phyloP scores from a whole-genome alignment of 2,329 filamentous ascomycete species.

The Lizonia empirigonia region DNA sequence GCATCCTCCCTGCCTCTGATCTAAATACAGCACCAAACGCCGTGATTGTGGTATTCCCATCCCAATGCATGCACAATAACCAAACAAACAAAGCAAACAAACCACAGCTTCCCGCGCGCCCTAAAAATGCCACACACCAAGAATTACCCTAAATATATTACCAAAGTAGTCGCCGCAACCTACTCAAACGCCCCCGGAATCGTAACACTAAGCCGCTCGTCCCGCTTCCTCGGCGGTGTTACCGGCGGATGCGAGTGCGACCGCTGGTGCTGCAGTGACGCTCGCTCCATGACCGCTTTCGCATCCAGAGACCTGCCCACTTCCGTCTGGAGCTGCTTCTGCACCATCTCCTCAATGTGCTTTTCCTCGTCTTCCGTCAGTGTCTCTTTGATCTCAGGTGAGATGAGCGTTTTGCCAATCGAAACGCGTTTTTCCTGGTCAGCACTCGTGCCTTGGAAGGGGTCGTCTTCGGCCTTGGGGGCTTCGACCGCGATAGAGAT shows the following conservation, averaged over 20 bases:
- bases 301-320: slow-evolving; percentile 33
- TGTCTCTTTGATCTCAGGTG: slow-evolving; percentile 14
- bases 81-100: background rate
- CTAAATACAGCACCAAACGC: background rate
- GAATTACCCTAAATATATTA: too few relatives aligned
- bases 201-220: slow-evolving; percentile 42
- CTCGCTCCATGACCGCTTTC: slow-evolving; percentile 14
- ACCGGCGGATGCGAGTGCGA: slow-evolving; percentile 34
- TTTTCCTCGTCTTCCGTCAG: slow-evolving; percentile 39
- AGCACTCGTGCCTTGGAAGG: slow-evolving; percentile 35
- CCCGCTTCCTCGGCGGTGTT: slow-evolving; percentile 34
- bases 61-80: slow-evolving; percentile 1
- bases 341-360: slow-evolving; percentile 43
- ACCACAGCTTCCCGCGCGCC: background rate
- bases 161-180: background rate
- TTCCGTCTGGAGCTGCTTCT: slow-evolving; percentile 44
- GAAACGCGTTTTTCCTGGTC: slow-evolving; percentile 43
- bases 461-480: slow-evolving; percentile 42
- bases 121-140: background rate
- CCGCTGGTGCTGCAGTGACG: slow-evolving; percentile 27
- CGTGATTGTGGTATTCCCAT: slow-evolving; percentile 12
- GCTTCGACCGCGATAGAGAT: slow-evolving; percentile 23
- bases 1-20: background rate
- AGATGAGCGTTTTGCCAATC: slow-evolving; percentile 47
- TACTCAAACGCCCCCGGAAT: slow-evolving; percentile 43